phyloP scores from a whole-genome alignment of 2,329 filamentous ascomycete species.

The Diaporthe citriasiana region DNA sequence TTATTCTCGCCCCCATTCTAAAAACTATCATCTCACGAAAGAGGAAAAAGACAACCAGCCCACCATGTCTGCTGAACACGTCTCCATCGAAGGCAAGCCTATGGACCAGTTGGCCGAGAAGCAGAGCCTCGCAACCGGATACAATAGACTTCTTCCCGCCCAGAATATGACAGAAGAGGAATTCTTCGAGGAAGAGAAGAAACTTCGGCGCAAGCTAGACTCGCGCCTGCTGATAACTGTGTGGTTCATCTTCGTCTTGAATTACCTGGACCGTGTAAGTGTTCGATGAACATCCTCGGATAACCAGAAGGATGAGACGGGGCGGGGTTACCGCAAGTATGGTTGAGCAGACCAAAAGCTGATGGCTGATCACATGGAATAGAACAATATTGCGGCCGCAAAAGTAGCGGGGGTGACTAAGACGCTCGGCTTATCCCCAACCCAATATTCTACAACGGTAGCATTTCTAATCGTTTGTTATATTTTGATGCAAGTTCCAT shows the following conservation, averaged over 20 bases:
- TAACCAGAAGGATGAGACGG: too few species aligned
- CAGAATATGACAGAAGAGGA: not conserved
- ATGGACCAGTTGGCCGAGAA: too few species aligned
- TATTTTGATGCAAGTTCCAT: constrained; percentile 42
- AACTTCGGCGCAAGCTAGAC: constrained; percentile 29
- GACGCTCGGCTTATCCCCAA: constrained; percentile 13
- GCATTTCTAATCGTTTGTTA: constrained; percentile 38
- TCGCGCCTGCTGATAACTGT: constrained; percentile 40
- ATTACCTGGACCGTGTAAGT: constrained; percentile 39
- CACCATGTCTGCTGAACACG: too few species aligned
- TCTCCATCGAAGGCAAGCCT: too few species aligned
- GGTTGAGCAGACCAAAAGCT: not conserved
- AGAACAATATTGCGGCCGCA: constrained; percentile 44
- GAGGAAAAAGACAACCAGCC: too few species aligned
- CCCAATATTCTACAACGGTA: constrained; percentile 36
- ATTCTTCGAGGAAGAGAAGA: not conserved
- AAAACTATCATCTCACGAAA: too few species aligned
- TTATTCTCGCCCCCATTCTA: too few species aligned
- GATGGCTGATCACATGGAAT: constrained; percentile 14
- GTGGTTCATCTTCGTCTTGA: constrained; percentile 43
- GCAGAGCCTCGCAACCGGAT: too few species aligned
- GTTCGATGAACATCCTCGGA: not conserved
- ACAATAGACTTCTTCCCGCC: not conserved
- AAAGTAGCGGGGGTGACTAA: constrained; percentile 40
- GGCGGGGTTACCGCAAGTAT: too few species aligned